These are phyloP conservation scores for Euphorbia peplus DNA, from an alignment of 345 rosid species.

Conservation along the genomic window DNA sequence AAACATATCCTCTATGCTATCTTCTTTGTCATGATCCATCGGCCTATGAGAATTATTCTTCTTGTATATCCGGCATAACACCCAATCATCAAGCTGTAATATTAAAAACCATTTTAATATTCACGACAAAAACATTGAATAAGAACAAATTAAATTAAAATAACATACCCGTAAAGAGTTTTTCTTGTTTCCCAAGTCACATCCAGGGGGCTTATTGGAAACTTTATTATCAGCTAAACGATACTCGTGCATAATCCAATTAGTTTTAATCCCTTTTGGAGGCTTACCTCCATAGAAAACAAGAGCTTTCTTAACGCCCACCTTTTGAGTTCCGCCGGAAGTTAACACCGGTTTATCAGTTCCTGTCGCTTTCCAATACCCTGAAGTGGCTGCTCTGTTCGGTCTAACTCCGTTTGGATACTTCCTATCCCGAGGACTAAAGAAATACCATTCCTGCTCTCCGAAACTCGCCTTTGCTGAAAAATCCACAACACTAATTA, in stretches of 20 bases:
- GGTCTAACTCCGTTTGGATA: slow-evolving; percentile 36
- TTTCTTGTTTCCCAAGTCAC: slow-evolving; percentile 66
- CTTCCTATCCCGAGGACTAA: slow-evolving; percentile 36
- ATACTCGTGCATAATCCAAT: slow-evolving; percentile 39
- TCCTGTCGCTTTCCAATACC: slow-evolving; percentile 39
- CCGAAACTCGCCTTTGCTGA: slow-evolving; percentile 37
- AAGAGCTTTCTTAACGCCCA: slow-evolving; percentile 36
- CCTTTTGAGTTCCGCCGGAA: slow-evolving; percentile 28
- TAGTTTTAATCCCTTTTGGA: slow-evolving; percentile 32
- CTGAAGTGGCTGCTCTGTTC: slow-evolving; percentile 38
- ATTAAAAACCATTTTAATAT: too few relatives aligned
- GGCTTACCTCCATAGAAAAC: slow-evolving; percentile 40
- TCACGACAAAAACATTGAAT: neutral
- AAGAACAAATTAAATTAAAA: slow-evolving; percentile 10
- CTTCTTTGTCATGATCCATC: slow-evolving; percentile 56
- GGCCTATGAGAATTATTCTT: slow-evolving; percentile 52
- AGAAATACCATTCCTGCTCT: slow-evolving; percentile 36
- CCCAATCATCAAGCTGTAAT: slow-evolving; percentile 93
- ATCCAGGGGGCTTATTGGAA: slow-evolving; percentile 57
- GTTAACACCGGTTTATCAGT: slow-evolving; percentile 33
- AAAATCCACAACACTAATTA: slow-evolving; percentile 1
- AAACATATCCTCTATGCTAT: slow-evolving; percentile 45
- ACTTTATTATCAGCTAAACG: slow-evolving; percentile 28
- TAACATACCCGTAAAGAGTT: slow-evolving; percentile 72
- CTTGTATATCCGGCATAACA: slow-evolving; percentile 87